Evolutionary conservation across 2,329 filamentous ascomycete species (phyloP).

Genomic region (Fusarium udum): DNA sequence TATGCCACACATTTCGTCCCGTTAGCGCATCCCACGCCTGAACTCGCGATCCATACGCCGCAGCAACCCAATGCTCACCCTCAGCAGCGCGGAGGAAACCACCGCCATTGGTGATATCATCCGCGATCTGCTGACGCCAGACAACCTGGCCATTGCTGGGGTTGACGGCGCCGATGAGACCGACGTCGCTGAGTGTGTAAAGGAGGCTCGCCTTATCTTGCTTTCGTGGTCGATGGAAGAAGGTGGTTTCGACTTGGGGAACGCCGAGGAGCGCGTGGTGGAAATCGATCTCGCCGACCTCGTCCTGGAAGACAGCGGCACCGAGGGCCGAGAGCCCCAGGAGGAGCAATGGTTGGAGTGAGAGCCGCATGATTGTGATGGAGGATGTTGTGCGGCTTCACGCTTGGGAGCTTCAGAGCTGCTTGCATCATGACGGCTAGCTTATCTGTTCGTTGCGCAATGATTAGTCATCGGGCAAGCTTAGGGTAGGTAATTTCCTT

Average conservation of each 20-base stretch:
- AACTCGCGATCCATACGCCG: conserved; percentile 75
- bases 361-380: conserved; percentile 48
- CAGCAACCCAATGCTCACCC: conserved; percentile 79
- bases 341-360: conserved; percentile 49
- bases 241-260: conserved; percentile 83
- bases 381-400: conserved; percentile 39
- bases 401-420: conserved; percentile 38
- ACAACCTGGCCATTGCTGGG: conserved; percentile 84
- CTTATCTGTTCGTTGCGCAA: conserved; percentile 41
- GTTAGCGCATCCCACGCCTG: conserved; percentile 85
- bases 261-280: conserved; percentile 89
- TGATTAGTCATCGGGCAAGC: conserved; percentile 39
- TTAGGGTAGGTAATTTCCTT: conserved; percentile 8
- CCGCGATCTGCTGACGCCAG: conserved; percentile 83
- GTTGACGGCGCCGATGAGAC: conserved; percentile 86
- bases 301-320: conserved; percentile 82
- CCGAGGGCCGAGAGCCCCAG: conserved; percentile 55
- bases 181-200: conserved; percentile 88
- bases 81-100: conserved; percentile 77
- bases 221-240: conserved; percentile 89
- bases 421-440: conserved; percentile 36
- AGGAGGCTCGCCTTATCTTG: conserved; percentile 88
- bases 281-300: conserved; percentile 92
- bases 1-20: conserved; percentile 81
- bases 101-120: conserved; percentile 56